Conservation (phyloP, 106 monocot species). For the Triglochin maritima region DNA sequence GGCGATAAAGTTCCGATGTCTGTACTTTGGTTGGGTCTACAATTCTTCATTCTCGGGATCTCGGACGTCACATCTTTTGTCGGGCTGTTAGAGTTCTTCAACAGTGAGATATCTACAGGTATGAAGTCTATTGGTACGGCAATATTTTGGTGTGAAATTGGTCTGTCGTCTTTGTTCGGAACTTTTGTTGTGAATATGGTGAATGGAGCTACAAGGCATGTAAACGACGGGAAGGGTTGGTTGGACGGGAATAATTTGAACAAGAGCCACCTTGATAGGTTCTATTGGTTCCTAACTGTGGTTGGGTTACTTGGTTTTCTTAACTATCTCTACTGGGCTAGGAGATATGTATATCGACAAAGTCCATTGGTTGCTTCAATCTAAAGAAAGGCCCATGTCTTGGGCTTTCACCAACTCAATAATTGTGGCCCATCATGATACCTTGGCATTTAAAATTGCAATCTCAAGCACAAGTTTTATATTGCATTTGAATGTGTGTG, state of each 20-base stretch:
- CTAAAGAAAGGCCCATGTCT: no score
- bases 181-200: constrained; percentile 31
- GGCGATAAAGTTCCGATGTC: constrained; percentile 32
- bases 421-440: no score
- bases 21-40: constrained; percentile 39
- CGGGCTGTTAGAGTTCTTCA: constrained; percentile 63
- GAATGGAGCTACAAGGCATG: constrained; percentile 32
- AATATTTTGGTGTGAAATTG: constrained; percentile 48
- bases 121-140: constrained; percentile 58
- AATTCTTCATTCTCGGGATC: constrained; percentile 48
- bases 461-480: no score
- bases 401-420: no score
- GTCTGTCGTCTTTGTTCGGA: constrained; percentile 40
- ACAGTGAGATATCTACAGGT: constrained; percentile 22
- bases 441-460: no score
- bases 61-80: constrained; percentile 43
- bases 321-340: constrained; percentile 41
- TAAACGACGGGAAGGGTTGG: constrained; percentile 31
- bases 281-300: constrained; percentile 42
- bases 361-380: background rate
- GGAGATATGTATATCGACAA: constrained; percentile 31
- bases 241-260: constrained; percentile 53
- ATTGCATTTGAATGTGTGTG: no score
- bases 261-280: constrained; percentile 39
- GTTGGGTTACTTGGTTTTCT: constrained; percentile 22